Evolutionary conservation across 2,329 filamentous ascomycete species (phyloP).

Genomic region (Trichophyton benhamiae): DNA sequence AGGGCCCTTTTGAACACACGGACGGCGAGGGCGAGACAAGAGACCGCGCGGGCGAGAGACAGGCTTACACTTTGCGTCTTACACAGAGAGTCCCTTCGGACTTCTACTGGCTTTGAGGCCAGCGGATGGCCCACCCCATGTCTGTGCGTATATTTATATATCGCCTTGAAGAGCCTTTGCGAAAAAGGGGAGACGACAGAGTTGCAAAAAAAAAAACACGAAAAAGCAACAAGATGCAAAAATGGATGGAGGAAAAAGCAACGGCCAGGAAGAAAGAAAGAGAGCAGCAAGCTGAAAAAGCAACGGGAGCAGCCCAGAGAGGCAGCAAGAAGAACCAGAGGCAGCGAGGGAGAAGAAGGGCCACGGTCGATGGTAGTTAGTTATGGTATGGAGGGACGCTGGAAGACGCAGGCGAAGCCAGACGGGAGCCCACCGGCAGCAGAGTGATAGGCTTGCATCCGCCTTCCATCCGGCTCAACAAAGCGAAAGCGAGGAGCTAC

Average conservation of each 20-base stretch:
- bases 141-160: conserved; percentile 1
- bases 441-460: not conserved
- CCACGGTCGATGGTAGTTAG: too few species aligned
- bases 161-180: not conserved
- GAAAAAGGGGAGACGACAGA: not conserved
- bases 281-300: not conserved
- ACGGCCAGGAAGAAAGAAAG: not conserved
- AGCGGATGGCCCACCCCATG: not conserved
- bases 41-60: too few species aligned
- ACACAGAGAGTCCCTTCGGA: too few species aligned
- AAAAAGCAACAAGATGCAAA: not conserved
- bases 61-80: not conserved
- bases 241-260: not conserved
- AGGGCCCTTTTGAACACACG: not conserved
- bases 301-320: not conserved
- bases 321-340: not conserved
- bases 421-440: not conserved
- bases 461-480: not conserved
- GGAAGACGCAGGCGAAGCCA: too few species aligned
- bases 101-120: not conserved
- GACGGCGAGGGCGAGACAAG: not conserved
- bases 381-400: too few species aligned
- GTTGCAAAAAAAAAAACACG: too few species aligned
- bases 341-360: not conserved
- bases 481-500: not conserved